Evolutionary conservation across 225 moss, liverwort and hornwort species (phyloP).

Genomic region (Bryoerythrophyllum caledonicum): DNA sequence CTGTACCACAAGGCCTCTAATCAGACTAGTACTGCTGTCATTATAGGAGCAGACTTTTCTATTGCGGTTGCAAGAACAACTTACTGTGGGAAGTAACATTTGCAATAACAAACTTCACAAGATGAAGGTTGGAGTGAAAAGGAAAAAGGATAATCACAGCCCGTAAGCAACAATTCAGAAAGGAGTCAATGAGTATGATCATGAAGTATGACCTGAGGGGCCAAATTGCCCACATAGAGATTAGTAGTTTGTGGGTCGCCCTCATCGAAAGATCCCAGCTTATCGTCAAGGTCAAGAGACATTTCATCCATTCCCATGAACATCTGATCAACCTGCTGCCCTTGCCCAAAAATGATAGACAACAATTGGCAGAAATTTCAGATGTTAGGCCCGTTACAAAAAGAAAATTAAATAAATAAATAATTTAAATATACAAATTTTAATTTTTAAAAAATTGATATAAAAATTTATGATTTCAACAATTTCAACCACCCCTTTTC

Average conservation of each 20-base stretch:
- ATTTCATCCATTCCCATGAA: constrained; percentile 70
- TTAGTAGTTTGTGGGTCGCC: constrained; percentile 91
- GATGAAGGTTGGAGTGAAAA: constrained; percentile 6
- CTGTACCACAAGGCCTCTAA: constrained; percentile 43
- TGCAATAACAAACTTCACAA: not conserved
- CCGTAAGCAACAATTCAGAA: not conserved
- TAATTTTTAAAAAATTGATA: no score
- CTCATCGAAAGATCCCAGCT: constrained; percentile 87
- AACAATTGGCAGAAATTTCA: constrained; percentile 3
- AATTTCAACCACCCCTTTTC: not conserved
- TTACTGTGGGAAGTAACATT: not conserved
- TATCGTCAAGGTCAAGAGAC: constrained; percentile 70
- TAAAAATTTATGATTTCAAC: not conserved
- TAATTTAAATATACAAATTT: no score
- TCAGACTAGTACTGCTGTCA: constrained; percentile 10
- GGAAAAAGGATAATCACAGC: not conserved
- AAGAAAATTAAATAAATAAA: no score
- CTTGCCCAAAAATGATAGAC: constrained; percentile 28
- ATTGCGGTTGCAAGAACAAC: not conserved
- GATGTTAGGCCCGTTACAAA: not conserved
- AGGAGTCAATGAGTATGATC: not conserved
- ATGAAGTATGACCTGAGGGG: constrained; percentile 66
- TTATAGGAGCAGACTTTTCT: not conserved
- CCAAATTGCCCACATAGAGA: constrained; percentile 83
- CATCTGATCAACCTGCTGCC: constrained; percentile 45